Conservation (phyloP, 164 flowering plant genomes). For the Piper longum region DNA sequence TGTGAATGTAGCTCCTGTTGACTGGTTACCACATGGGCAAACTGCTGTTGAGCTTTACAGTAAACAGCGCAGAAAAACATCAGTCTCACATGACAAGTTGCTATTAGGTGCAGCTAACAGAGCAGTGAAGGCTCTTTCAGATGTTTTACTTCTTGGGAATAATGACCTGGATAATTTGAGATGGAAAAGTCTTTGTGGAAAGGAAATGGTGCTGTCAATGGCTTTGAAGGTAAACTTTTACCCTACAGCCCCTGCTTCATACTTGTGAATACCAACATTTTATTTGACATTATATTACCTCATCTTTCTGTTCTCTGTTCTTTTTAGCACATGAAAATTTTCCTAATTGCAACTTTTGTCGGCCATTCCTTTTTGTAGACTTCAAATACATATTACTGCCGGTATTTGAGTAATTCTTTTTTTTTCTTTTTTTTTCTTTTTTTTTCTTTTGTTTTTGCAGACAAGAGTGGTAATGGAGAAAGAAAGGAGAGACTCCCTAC, state of each 20-base stretch:
- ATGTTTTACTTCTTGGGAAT: constrained; percentile 22
- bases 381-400: too few relatives aligned
- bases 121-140: constrained; percentile 48
- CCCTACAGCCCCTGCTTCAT: background rate
- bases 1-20: constrained; percentile 77
- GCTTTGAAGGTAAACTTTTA: constrained; percentile 44
- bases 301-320: too few relatives aligned
- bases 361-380: too few relatives aligned
- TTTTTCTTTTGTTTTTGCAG: constrained; percentile 23
- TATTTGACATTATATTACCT: too few relatives aligned
- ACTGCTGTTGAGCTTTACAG: constrained; percentile 67
- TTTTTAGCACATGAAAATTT: too few relatives aligned
- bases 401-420: background rate
- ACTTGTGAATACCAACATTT: too few relatives aligned
- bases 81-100: constrained; percentile 70
- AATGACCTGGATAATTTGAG: constrained; percentile 25
- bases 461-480: constrained; percentile 54
- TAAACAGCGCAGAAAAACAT: constrained; percentile 53
- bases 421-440: constrained; percentile 1
- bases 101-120: constrained; percentile 38
- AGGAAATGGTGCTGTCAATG: constrained; percentile 49
- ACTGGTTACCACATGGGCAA: constrained; percentile 75
- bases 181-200: constrained; percentile 56
- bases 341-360: too few relatives aligned
- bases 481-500: constrained; percentile 42